Evolutionary conservation across 192 early-diverging fungal species (phyloP), one percentile per base, ranked within the genome.

Genomic region (Coemansia sp.): DNA sequence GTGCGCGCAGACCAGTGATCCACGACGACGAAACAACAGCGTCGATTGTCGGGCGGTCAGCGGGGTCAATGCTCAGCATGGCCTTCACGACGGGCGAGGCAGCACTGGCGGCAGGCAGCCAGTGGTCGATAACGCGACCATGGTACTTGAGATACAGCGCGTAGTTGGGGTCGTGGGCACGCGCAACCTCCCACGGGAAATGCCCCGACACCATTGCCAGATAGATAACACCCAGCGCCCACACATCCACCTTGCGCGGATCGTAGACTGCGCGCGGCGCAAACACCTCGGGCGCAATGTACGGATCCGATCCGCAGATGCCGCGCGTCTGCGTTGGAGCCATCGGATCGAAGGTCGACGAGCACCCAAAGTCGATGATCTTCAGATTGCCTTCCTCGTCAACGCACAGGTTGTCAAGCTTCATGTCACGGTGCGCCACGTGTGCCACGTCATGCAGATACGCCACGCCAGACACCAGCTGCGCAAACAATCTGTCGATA

Each of bases 201-300:
- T 89, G 84, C 26, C 88, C 87, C 39, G 87, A 84, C 10, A 85
- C 76, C 87, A 92, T 88, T 32, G 91, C 89, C 54, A 91, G 77
- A 72, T 88, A 93, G 54, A 97, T 93, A 59, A 97, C 92, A 54
- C 91, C 96, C 41, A 90, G 41, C 1, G 90, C 88, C 96, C 96
- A 98, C 6, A 97, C 79, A 73, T 98, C 96, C 6, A 94, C 91
- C 55, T 85, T 73, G 68, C 95, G 89, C 15, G 91, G 87, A 65
- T 98, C 94, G 74, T 98, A 95, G 66, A 84, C 75, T 0, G 84
- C 82, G 22, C 67, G 71, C 13, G 79, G 73, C 12, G 70, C 66
- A 71, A 93, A 92, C 37, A 88, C 83, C 73, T 97, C 96, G 41
- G 96, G 96, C 0, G 94, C 92, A 81, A 98, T 97, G 82, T 98